Evolutionary conservation across 371 early-diverging fungal species (phyloP), one percentile per base, ranked within the genome.

Genomic region (Rhizopus stolonifer): DNA sequence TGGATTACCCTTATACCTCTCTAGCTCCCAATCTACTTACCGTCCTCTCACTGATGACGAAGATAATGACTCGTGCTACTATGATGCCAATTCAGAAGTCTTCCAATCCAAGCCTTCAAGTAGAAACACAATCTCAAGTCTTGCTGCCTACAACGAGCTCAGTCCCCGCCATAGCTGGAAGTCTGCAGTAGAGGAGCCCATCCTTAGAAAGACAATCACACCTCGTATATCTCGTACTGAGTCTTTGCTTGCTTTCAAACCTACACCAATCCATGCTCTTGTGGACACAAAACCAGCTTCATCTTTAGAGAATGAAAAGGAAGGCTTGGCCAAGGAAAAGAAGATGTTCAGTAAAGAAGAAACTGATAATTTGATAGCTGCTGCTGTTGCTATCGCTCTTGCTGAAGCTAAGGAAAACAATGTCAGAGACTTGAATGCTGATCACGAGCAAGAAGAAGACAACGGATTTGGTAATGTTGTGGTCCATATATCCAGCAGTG

Each of bases 161-260:
- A 36, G 36, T 36, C 45, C 56, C 19, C 24, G 29, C 22, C 31
- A 32, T 32, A 32, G 21, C 17, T 25, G 24, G 26, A 47, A 47
- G 33, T 15, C 21, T 0, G 9, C 32, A 25, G 9, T 26, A 13
- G 47, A 29, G 19, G 47, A 29, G 4, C 10, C 42, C 1, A 15
- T 38, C 14, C 38, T n/a, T 15, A 42, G 21, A 19, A 42, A 42
- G 10, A n/a, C 47, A 19, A 1, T 47, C 1, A 31, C 32, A 17
- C 42, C 42, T 19, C 42, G 21, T 15, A 21, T 42, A 2, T 42
- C 42, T 5, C 42, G 42, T 19, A 17, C 83, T 7, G 56, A 62
- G 15, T 61, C 77, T 14, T 75, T 91, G 7, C 69, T 87, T 19
- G 70, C 80, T 32, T 65, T 80, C 4, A 88, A 89, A 58, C 85